Base-by-base conservation (phyloP, 371 early-diverging fungal genomes). In the Cladochytrium tenue region DNA sequence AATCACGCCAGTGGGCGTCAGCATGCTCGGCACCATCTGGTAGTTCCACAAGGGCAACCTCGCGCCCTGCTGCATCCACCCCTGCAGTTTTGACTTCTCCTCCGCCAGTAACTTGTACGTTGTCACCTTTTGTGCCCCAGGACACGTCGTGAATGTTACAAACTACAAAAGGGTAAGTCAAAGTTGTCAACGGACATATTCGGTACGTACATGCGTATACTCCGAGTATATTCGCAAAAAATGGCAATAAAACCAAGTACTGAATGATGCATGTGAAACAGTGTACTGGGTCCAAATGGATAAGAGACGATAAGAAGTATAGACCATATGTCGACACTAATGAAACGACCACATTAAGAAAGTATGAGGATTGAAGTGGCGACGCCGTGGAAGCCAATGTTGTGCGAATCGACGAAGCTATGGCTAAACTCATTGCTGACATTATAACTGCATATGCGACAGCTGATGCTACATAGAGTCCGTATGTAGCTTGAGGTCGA, bases 231-330 rank as follows among this genome's bases (percentile, higher is more conserved):
- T 95, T 95, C 75, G 91, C 85, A 63, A 74, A 79, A 3, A 71
- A 67, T 17, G 80, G 80, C 69, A 90, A 88, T 30, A 91, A 83
- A 10, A 93, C 89, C 70, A 92, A 72, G 58, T 93, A 81, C 76
- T 93, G 94, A 15, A 88, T 20, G 23, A 89, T 52, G 59, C 90
- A 90, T 1, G 92, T 92, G 51, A 94, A 63, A 88, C 91, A 91
- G 75, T 95, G 95, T 90, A 90, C 92, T 2, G 93, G 91, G 73
- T 95, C 93, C 66, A 90, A 73, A 75, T 93, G 91, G 17, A 93
- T 65, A 26, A 93, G 31, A 15, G 91, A 91, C 31, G 89, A 80
- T 23, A 92, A 4, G 26, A 93, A 73, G 73, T 93, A 95, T 10
- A 94, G 73, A 0, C 93, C 94, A 75, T 93, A 95, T 0, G 94